These are phyloP conservation scores for Curvularia sp. DNA, from an alignment of 2,329 filamentous ascomycete species.

Conservation along the genomic window DNA sequence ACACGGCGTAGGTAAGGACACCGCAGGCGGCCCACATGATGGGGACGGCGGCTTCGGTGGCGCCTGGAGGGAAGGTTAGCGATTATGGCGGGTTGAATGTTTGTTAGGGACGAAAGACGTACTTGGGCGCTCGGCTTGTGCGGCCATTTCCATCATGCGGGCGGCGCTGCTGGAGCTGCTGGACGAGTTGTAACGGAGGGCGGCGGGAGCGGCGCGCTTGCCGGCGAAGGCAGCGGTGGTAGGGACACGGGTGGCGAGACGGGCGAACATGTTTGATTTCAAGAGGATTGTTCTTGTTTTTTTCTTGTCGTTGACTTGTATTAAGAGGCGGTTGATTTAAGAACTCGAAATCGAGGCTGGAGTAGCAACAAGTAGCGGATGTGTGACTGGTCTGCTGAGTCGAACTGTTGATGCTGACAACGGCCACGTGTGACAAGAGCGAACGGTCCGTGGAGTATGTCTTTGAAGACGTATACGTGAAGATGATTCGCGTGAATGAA, in stretches of 20 bases:
- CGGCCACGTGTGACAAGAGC: background rate
- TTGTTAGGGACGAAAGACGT: slow-evolving; percentile 17
- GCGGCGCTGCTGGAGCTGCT: slow-evolving; percentile 31
- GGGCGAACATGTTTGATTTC: slow-evolving; percentile 25
- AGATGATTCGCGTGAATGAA: background rate
- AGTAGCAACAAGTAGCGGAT: background rate
- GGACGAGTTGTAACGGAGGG: slow-evolving; percentile 44
- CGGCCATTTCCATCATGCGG: slow-evolving; percentile 42
- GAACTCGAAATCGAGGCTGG: background rate
- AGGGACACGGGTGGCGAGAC: slow-evolving; percentile 34
- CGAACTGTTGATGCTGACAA: background rate
- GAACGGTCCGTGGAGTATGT: background rate
- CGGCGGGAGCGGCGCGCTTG: slow-evolving; percentile 30
- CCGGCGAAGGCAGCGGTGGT: slow-evolving; percentile 31
- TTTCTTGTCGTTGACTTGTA: background rate
- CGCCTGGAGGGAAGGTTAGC: slow-evolving; percentile 15
- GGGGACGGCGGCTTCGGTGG: slow-evolving; percentile 43
- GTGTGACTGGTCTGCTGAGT: background rate
- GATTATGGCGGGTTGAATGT: background rate
- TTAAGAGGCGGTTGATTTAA: background rate
- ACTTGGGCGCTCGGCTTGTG: slow-evolving; percentile 43
- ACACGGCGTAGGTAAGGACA: slow-evolving; percentile 37
- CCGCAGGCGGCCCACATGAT: slow-evolving; percentile 43
- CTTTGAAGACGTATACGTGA: background rate
- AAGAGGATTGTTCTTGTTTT: slow-evolving; percentile 1